A percentile compares a stretch with the other conserved stretches of the same genome.
Conservation (phyloP, 108 stramenopile species). For the Cyclotella kingstonii region DNA sequence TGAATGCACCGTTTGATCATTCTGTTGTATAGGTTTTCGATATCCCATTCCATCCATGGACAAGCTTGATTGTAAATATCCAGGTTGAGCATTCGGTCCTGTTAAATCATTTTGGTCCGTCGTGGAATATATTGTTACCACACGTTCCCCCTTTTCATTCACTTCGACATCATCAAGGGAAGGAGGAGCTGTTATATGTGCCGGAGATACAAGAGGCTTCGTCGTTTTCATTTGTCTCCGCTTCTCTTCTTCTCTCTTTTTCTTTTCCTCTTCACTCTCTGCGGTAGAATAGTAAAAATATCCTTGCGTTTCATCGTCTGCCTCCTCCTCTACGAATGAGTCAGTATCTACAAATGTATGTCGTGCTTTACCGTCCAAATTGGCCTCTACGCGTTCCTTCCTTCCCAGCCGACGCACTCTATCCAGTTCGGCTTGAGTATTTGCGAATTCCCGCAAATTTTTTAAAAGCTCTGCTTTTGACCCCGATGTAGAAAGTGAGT, state of each 20-base stretch:
- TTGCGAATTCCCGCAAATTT: slow-evolving; percentile 60
- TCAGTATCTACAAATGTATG: slow-evolving; percentile 42
- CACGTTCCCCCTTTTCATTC: slow-evolving; percentile 78
- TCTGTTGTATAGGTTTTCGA: slow-evolving; percentile 4
- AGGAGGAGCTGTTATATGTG: slow-evolving; percentile 57
- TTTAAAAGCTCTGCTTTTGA: slow-evolving; percentile 60
- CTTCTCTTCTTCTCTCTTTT: slow-evolving; percentile 15
- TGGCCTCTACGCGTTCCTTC: slow-evolving; percentile 53
- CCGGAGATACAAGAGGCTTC: slow-evolving; percentile 11
- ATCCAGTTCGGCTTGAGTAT: slow-evolving; percentile 55
- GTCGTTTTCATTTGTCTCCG: slow-evolving; percentile 17
- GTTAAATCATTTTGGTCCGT: slow-evolving; percentile 84
- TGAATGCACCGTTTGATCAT: slow-evolving; percentile 25
- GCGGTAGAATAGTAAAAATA: slow-evolving; percentile 50
- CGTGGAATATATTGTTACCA: slow-evolving; percentile 79
- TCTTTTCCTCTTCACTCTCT: slow-evolving; percentile 22
- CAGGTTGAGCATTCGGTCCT: slow-evolving; percentile 33
- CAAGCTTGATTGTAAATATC: slow-evolving; percentile 11
- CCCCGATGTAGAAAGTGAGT: slow-evolving; percentile 50
- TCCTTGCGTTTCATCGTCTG: slow-evolving; percentile 45
- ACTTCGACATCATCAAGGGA: slow-evolving; percentile 54
- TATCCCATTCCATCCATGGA: slow-evolving; percentile 29
- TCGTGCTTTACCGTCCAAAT: slow-evolving; percentile 46
- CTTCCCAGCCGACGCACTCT: slow-evolving; percentile 38
- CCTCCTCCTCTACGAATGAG: slow-evolving; percentile 46